Evolutionary conservation across 129 eudicot species (phyloP), one percentile per base, ranked within the genome.

Genomic region (Calendula officinalis): DNA sequence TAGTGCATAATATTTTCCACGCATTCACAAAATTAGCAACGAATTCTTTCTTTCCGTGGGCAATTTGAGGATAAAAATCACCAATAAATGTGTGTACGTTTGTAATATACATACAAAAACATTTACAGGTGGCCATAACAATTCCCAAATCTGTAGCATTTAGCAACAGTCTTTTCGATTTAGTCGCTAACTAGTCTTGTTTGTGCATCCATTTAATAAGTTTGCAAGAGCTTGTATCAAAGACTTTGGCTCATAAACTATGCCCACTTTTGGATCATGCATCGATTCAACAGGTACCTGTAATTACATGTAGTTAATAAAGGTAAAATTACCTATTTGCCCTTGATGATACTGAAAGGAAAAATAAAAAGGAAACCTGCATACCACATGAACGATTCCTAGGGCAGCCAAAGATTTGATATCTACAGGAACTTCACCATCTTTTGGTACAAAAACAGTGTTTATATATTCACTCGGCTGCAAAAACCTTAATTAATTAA

Each of bases 381-480:
- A 48, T 85, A 88, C 98, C 86, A 92, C 91, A 22, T 73, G 61
- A 56, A 73, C 59, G 54, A 92, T 88, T 68, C 96, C 98, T 75
- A 81, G 87, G 53, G 77, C 75, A 68, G 87, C 86, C 85, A 92
- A 72, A 40, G 36, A 12, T 56, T 77, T 68, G 52, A 64, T 56
- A 75, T 88, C 95, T 30, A 85, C 70, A 54, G 89, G 89, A 78
- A 92, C 75, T 77, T 77, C 83, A 67, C 91, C 89, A 62, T 72
- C 86, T 70, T 82, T 85, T 41, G 98, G 98, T 64, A 85, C 95
- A 73, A 92, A 70, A 67, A 92, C 63, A 17, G 98, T 88, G 79
- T 85, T 88, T 7, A 92, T 77, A 75, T 92, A 92, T 62, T 75
- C 64, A 75, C 74, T 81, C 27, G 98, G 95, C 98, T 92, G 94